Base-by-base conservation (phyloP, 163 green algal species). In the Scenedesmus sp. region DNA sequence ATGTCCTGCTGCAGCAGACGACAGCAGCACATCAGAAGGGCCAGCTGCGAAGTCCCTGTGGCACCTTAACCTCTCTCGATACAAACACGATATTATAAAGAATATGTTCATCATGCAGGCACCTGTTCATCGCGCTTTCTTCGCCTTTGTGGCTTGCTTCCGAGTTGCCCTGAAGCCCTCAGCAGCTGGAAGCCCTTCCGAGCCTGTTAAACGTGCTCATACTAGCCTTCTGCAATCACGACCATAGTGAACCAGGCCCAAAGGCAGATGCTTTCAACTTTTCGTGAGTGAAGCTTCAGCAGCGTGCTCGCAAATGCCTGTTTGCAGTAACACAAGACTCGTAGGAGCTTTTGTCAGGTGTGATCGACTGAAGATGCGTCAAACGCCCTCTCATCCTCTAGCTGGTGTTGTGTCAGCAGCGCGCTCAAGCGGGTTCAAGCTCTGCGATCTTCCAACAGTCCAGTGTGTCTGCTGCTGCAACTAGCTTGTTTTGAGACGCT, bases 391-490 rank as follows among this genome's bases (percentile, higher is more conserved):
- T 15, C 70, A 52, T 52, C 70, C 20, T 79, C 70, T 23, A 52
- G 70, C 70, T 79, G 70, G 23, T 79, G 23, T 52, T 79, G 70
- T 79, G 70, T 79, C 70, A 79, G 70, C 70, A 79, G 20, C 70
- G 70, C 70, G 70, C 70, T 52, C 70, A 52, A 52, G 23, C 23
- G 70, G 70, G 70, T 79, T 79, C 70, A 79, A 15, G 70, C 70
- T 52, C 4, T 23, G 10, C 66, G 70, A 79, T 79, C 70, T 52
- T 10, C 3, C 3, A 52, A 6, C 4, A 52, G 34, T 15, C 1
- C 4, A 46, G 23, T 52, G 70, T 15, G 5, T 8, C 2, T 46
- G 34, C 34, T 46, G 34, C 34, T 46, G 34, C 34, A 79, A 6
- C 70, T 13, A 8, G 70, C 20, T 16, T 34, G 15, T 15, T 52